Conservation (phyloP, 106 monocot species). For the Phalaenopsis equestris region DNA sequence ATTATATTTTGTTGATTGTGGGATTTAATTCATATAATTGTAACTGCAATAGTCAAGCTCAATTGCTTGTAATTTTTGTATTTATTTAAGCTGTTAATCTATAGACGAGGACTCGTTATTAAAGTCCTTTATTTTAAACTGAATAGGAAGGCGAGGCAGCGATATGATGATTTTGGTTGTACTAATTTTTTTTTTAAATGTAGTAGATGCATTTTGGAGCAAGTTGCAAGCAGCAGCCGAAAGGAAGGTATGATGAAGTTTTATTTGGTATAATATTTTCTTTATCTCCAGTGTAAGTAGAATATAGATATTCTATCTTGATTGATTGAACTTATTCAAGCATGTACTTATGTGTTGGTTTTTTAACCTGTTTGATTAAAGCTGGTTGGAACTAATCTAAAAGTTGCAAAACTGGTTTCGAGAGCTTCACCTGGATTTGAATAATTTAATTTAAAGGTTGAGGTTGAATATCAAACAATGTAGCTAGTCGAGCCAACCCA, state of each 20-base stretch:
- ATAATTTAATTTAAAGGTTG: not conserved
- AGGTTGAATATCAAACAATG: not conserved
- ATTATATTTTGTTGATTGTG: not conserved
- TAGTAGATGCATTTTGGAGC: slow-evolving; percentile 6
- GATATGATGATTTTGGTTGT: not conserved
- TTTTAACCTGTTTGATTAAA: not conserved
- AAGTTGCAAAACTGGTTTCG: not conserved
- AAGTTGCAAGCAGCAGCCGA: slow-evolving; percentile 1
- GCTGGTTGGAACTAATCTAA: not conserved
- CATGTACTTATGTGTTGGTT: not conserved
- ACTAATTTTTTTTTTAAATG: not conserved
- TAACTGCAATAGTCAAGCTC: not conserved
- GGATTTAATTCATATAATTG: not conserved
- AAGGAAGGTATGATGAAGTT: slow-evolving; percentile 9
- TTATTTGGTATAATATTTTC: not conserved
- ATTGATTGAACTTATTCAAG: not conserved
- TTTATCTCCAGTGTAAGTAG: not conserved
- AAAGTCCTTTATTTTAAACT: not conserved
- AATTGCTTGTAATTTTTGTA: not conserved
- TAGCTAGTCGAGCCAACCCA: not conserved
- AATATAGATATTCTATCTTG: not conserved
- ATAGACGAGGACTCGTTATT: not conserved
- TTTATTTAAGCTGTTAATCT: not conserved
- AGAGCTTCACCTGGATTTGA: not conserved
- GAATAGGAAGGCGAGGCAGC: not conserved